These are phyloP conservation scores for Aspergillus calidoustus DNA, from an alignment of 2,329 filamentous ascomycete species.

Conservation along the genomic window DNA sequence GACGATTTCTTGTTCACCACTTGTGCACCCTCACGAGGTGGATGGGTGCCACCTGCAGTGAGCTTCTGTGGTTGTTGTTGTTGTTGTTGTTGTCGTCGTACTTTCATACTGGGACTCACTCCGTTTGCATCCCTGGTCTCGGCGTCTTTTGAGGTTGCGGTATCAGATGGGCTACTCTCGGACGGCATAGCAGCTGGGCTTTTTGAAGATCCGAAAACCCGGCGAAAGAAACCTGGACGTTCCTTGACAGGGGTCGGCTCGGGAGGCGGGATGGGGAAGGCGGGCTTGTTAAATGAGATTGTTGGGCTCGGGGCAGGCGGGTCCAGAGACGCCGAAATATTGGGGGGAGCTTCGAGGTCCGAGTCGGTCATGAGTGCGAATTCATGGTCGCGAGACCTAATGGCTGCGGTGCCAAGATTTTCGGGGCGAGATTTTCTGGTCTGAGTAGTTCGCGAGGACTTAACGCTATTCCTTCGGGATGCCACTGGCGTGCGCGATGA, in stretches of 20 bases:
- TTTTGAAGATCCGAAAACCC: conserved; percentile 82
- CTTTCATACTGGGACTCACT: conserved; percentile 27
- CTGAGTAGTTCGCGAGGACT: conserved; percentile 46
- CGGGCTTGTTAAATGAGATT: conserved; percentile 56
- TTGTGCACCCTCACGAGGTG: conserved; percentile 42
- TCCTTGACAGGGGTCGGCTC: conserved; percentile 62
- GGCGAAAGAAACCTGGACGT: conserved; percentile 86
- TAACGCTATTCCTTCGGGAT: conserved; percentile 49
- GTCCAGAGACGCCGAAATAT: conserved; percentile 52
- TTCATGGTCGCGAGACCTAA: conserved; percentile 38
- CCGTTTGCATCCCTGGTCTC: conserved; percentile 30
- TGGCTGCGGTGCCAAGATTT: conserved; percentile 43
- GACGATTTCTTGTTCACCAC: conserved; percentile 91
- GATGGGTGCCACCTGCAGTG: conserved; percentile 26
- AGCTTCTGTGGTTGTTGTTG: conserved; percentile 33
- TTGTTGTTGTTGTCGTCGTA: conserved; percentile 28
- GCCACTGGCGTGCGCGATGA: conserved; percentile 38
- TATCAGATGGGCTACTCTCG: conserved; percentile 29
- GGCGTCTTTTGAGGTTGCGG: conserved; percentile 29
- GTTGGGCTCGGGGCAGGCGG: conserved; percentile 58
- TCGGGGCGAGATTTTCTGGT: conserved; percentile 44
- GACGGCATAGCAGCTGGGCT: conserved; percentile 42
- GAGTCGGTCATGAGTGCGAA: conserved; percentile 31
- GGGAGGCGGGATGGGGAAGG: conserved; percentile 42
- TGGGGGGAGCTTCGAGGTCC: conserved; percentile 42